Evolutionary conservation across 2,329 filamentous ascomycete species (phyloP).

Genomic region (Pseudocercospora eumusae): DNA sequence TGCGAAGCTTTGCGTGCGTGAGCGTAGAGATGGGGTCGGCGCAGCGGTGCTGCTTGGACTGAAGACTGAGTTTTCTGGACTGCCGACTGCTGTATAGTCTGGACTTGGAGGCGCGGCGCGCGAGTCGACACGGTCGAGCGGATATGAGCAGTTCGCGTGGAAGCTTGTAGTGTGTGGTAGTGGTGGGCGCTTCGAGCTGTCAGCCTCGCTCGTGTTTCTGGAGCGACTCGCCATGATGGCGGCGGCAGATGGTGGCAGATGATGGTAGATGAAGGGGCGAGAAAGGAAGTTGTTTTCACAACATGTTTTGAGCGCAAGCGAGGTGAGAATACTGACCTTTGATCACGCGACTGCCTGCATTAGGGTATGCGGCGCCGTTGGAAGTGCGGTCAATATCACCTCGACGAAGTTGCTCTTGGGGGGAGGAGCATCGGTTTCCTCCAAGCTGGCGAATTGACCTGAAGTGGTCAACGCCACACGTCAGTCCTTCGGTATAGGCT

Average conservation of each 20-base stretch:
- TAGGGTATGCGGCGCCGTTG: slow-evolving; percentile 3
- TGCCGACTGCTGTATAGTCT: not conserved
- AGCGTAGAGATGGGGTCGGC: slow-evolving; percentile 3
- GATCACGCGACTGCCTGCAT: not conserved
- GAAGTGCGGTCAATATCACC: not conserved
- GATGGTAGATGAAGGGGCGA: not conserved
- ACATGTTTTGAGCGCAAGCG: not conserved
- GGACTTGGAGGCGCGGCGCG: slow-evolving; percentile 1
- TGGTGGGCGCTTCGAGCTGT: slow-evolving; percentile 7
- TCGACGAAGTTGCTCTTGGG: slow-evolving; percentile 7
- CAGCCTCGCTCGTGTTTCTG: not conserved
- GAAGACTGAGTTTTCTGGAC: slow-evolving; percentile 8
- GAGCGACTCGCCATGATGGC: not conserved
- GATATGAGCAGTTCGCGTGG: not conserved
- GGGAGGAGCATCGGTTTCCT: slow-evolving; percentile 8
- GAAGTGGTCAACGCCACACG: not conserved
- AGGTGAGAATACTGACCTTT: slow-evolving; percentile 4
- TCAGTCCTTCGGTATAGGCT: slow-evolving; percentile 1
- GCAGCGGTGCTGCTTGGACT: slow-evolving; percentile 4
- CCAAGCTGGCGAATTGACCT: not conserved
- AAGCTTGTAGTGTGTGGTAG: slow-evolving; percentile 6
- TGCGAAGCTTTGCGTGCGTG: slow-evolving; percentile 12
- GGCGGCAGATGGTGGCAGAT: not conserved
- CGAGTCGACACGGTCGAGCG: slow-evolving; percentile 4
- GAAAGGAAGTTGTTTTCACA: not conserved